Evolutionary conservation across 192 early-diverging fungal species (phyloP), one percentile per base, ranked within the genome.

Genomic region (Podila minutissima): DNA sequence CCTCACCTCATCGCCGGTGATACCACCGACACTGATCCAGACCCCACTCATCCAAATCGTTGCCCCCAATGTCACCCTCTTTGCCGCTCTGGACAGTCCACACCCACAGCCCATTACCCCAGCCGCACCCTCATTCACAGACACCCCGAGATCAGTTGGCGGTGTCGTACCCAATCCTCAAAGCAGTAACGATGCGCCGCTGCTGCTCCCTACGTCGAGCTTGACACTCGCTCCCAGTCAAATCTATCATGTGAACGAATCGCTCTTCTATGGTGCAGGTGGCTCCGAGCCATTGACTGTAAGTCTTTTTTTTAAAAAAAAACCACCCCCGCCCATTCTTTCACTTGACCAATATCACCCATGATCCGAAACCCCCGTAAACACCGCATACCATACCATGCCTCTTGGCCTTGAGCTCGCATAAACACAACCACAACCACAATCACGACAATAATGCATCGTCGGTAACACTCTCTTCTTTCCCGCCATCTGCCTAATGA

Each of bases 231-330:
- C 51, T 6, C 64, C 69, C 12, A 72, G 32, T 38, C 75, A 79
- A 33, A 79, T 72, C 19, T 59, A 72, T 59, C 70, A 67, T 72
- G 75, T 79, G 38, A 61, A 79, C 51, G 67, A 72, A 11, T 67
- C 75, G 7, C 70, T 72, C 33, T 63, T 79, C 22, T 79, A 67
- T 58, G 75, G 75, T 17, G 75, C 75, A 37, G 75, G 75, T 29
- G 66, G 66, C n/a, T 33, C 62, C 0, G 29, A 67, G n/a, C 69
- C 75, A 8, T 49, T 79, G 66, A 79, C 70, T 22, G 75, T 79
- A 79, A n/a, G 62, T 26, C 53, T 9, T 55, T n/a, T 55, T 55
- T n/a, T 55, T 55, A 35, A 35, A 35, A 33, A 33, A 8, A 22
- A 24, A 26, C 19, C 22, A 12, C 8, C 22, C 53, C 9, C 9